Percentiles rank a stretch among this genome's conserved stretches.
These are phyloP conservation scores for Eleusine indica DNA, from an alignment of 176 grass and related monocot genomes.

Conservation along the genomic window DNA sequence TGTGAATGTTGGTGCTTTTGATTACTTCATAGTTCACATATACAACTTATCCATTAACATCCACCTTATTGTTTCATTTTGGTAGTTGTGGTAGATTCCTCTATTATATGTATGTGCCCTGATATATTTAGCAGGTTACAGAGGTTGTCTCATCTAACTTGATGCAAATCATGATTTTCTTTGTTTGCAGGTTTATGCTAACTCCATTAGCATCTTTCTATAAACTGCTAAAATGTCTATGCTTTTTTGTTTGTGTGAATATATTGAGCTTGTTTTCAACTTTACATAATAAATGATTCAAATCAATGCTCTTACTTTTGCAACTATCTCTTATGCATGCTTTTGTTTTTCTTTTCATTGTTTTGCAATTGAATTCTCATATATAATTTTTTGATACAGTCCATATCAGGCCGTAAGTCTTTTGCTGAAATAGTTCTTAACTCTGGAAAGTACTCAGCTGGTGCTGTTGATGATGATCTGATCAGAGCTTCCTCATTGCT, in stretches of 20 bases:
- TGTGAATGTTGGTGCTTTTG: no score
- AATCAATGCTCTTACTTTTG: not conserved
- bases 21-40: no score
- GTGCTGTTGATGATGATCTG: conserved; percentile 36
- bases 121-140: no score
- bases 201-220: not conserved
- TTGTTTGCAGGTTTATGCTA: not conserved
- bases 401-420: conserved; percentile 87
- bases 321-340: not conserved
- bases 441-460: conserved; percentile 38
- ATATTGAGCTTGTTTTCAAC: not conserved
- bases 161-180: not conserved
- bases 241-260: not conserved
- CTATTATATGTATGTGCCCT: no score
- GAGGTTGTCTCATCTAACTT: no score
- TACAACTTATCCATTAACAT: no score
- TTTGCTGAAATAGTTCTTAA: conserved; percentile 90
- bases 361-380: conserved; percentile 31
- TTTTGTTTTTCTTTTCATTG: not conserved
- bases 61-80: no score
- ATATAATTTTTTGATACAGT: conserved; percentile 58
- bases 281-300: not conserved
- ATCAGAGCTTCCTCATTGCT: conserved; percentile 66
- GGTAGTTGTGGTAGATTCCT: no score
- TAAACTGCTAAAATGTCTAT: not conserved